Conservation (phyloP, 2,329 filamentous ascomycete species). For the Pestalotiopsis sp. region DNA sequence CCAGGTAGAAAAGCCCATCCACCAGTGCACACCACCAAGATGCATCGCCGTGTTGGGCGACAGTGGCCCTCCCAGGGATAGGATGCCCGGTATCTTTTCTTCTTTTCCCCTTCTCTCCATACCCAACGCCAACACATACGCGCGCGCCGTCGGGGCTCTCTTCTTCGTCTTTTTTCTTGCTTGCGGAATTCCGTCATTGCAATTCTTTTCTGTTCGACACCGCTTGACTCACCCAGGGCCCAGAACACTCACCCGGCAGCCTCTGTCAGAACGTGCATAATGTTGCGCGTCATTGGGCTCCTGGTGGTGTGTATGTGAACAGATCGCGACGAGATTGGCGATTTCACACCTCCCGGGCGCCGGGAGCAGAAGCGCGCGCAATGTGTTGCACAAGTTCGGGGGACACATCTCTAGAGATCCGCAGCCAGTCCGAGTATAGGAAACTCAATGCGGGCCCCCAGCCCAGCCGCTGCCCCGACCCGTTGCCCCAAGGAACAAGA, state of each 20-base stretch:
- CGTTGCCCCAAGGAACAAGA: not conserved
- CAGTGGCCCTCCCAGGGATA: not conserved
- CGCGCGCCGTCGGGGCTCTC: not conserved
- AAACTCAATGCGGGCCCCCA: not conserved
- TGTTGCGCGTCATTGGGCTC: not conserved
- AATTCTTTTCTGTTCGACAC: not conserved
- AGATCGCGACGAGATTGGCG: not conserved
- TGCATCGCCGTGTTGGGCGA: not conserved
- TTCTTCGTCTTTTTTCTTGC: not conserved
- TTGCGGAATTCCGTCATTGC: not conserved
- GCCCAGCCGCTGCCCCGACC: no score
- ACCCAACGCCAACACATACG: not conserved
- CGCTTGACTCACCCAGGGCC: not conserved
- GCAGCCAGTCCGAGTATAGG: not conserved
- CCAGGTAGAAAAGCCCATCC: not conserved
- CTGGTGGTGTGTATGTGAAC: not conserved
- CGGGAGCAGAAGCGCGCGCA: not conserved
- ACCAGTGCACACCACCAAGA: not conserved
- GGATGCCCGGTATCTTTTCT: not conserved
- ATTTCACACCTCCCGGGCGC: not conserved
- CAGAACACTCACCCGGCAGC: not conserved
- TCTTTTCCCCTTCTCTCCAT: not conserved
- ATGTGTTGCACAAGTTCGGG: not conserved
- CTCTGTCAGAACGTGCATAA: not conserved
- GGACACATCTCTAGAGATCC: not conserved